These are phyloP conservation scores for Circinella umbellata DNA, from an alignment of 371 early-diverging fungal species.

Conservation along the genomic window DNA sequence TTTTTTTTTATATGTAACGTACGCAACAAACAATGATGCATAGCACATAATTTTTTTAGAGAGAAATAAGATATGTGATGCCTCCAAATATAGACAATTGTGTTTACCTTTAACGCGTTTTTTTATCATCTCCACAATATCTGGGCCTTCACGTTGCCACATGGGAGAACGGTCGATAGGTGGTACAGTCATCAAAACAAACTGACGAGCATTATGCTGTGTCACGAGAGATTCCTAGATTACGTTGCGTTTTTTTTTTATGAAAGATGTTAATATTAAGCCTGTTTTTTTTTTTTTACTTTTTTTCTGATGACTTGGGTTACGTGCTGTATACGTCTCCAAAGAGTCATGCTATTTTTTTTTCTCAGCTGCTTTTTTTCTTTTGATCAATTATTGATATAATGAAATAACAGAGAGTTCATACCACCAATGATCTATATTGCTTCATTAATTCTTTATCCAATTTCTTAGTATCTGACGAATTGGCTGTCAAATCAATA, in stretches of 20 bases:
- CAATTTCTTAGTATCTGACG: conserved; percentile 18
- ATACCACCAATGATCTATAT: conserved; percentile 29
- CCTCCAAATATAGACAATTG: neutral
- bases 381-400: too few species aligned
- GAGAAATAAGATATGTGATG: neutral
- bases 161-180: conserved; percentile 41
- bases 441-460: conserved; percentile 29
- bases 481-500: conserved; percentile 35
- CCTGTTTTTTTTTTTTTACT: too few species aligned
- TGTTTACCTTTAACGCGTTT: conserved; percentile 28
- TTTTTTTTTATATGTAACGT: too few species aligned
- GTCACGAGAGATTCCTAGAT: conserved; percentile 23
- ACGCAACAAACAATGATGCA: neutral
- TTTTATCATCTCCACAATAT: conserved; percentile 8
- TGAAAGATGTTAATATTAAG: too few species aligned
- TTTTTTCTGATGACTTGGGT: too few species aligned
- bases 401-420: too few species aligned
- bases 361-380: too few species aligned
- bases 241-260: too few species aligned
- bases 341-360: too few species aligned
- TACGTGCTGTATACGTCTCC: too few species aligned
- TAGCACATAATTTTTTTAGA: too few species aligned
- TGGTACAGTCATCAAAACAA: conserved; percentile 41
- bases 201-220: conserved; percentile 28
- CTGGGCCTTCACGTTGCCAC: conserved; percentile 23